Base-by-base conservation (phyloP, 140 eudicot genomes). In the Bidens hawaiensis region DNA sequence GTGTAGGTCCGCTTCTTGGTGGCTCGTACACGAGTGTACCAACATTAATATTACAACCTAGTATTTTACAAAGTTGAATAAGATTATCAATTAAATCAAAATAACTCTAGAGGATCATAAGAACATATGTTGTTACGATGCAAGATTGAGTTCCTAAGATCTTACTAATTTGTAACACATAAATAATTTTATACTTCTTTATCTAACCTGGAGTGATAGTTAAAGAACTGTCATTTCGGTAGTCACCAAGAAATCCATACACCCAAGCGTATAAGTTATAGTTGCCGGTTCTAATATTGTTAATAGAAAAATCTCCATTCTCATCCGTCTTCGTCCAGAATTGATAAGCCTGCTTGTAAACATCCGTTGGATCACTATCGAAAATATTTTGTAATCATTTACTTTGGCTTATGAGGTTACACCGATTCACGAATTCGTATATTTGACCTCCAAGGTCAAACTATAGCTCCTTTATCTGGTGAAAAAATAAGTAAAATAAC, bases 211-310 rank as follows among this genome's bases (percentile, higher is more conserved):
- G 72, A 6, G 85, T 82, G 40, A 91, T 82, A 47, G 87, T 71
- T 52, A 91, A 74, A 57, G 16, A 3, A 31, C 6, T 63, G 4
- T 87, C 86, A 62, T 85, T 70, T 72, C 69, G 59, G 48, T 80
- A 91, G 68, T 91, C 99, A 41, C 99, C 99, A 34, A 87, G 17
- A 66, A 78, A 84, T 40, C 89, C 91, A 6, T 82, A 83, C 48
- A 87, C 89, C 95, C 91, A 91, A 64, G 93, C 99, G 21, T 82
- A 91, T 31, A 91, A 73, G 75, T 82, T 80, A 65, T 91, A 87
- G 78, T 56, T 53, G 5, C 99, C 93, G 0, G 62, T 46, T 31
- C 83, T 86, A 13, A 91, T 67, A 55, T 80, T 82, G 26, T 67
- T 74, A 5, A 91, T 82, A 48, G 65, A 74, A 45, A 91, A 91